Percentiles rank a stretch among this genome's conserved stretches.
These are phyloP conservation scores for Gossypium mustelinum DNA, from an alignment of 345 rosid species.

Conservation along the genomic window DNA sequence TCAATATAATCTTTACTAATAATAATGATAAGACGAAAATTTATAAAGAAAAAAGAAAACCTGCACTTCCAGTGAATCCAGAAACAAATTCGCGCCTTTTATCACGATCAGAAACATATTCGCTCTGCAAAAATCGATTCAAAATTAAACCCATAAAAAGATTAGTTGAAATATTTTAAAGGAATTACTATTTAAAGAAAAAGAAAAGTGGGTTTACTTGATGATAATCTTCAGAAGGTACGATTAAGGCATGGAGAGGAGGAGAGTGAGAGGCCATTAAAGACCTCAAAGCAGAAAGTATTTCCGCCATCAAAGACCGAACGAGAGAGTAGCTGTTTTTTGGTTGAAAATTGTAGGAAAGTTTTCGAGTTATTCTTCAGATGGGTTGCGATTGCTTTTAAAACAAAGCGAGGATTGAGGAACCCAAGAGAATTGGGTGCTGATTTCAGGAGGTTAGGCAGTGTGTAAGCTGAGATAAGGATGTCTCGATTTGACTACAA, in stretches of 20 bases:
- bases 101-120: slow-evolving; percentile 83
- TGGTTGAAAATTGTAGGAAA: background rate
- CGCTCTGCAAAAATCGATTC: slow-evolving; percentile 46
- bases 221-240: slow-evolving; percentile 92
- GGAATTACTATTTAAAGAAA: too few relatives aligned
- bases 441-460: too few relatives aligned
- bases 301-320: slow-evolving; percentile 42
- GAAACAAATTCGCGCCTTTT: slow-evolving; percentile 87
- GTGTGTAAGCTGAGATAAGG: too few relatives aligned
- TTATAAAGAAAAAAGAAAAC: slow-evolving; percentile 22
- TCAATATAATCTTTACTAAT: background rate
- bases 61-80: slow-evolving; percentile 92
- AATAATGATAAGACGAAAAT: background rate
- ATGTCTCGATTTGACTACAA: too few relatives aligned
- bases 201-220: slow-evolving; percentile 40
- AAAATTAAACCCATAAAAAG: background rate
- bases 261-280: slow-evolving; percentile 90
- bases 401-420: too few relatives aligned
- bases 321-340: too few relatives aligned
- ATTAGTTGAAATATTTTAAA: too few relatives aligned
- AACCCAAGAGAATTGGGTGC: too few relatives aligned
- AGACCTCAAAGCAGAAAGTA: slow-evolving; percentile 65
- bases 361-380: background rate
- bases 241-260: slow-evolving; percentile 75
- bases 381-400: too few relatives aligned